Evolutionary conservation across 306 rosid genomes (phyloP).

Genomic region (Rubus idaeus): DNA sequence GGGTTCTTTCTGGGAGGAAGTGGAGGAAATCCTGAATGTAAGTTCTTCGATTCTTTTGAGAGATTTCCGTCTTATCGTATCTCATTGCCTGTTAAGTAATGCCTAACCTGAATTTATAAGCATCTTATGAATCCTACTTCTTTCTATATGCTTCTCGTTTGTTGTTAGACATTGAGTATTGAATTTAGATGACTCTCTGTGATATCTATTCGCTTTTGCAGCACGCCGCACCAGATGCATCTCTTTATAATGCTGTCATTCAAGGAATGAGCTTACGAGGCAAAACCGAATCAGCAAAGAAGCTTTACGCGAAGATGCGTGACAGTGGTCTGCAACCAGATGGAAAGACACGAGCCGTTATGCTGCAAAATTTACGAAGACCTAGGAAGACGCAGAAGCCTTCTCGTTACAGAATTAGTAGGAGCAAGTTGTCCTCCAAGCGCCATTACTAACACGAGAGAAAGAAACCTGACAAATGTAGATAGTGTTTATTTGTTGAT

Average conservation of each 20-base stretch:
- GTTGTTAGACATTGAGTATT: too few species aligned
- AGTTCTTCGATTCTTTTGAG: constrained; percentile 18
- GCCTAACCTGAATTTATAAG: background rate
- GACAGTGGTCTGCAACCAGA: constrained; percentile 56
- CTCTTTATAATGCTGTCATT: constrained; percentile 68
- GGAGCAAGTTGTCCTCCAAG: background rate
- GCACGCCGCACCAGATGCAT: constrained; percentile 45
- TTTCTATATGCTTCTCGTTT: too few species aligned
- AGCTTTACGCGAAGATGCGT: constrained; percentile 59
- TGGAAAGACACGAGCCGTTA: constrained; percentile 70
- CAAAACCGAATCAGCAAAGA: constrained; percentile 53
- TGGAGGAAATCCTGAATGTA: constrained; percentile 69
- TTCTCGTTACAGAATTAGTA: constrained; percentile 28
- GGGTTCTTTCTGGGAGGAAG: constrained; percentile 73
- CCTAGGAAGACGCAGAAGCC: constrained; percentile 19
- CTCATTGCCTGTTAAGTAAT: background rate
- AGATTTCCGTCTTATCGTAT: background rate
- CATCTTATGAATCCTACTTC: background rate
- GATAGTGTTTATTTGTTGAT: background rate
- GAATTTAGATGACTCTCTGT: background rate
- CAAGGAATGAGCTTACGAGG: constrained; percentile 81
- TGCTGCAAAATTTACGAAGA: constrained; percentile 53
- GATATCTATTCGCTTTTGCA: constrained; percentile 37
- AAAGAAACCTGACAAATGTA: constrained; percentile 16
- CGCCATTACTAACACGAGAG: constrained; percentile 25